Conservation (phyloP, 805 yeast species). For the Torulaspora gathmanii region DNA sequence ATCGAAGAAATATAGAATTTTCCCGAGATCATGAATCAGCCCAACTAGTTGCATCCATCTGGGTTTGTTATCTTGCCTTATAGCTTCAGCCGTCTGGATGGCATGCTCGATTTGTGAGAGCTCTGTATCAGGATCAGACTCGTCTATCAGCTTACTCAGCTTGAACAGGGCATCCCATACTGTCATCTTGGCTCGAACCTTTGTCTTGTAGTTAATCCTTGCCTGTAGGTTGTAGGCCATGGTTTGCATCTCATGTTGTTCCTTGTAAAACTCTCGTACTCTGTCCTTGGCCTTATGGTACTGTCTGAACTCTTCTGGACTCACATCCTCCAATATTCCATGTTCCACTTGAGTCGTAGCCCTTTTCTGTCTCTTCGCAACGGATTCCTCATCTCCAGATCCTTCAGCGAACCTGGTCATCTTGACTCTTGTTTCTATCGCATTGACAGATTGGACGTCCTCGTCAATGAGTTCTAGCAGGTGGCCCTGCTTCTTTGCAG, state of each 20-base stretch:
- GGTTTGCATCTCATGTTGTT: conserved; percentile 65
- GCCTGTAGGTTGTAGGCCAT: conserved; percentile 71
- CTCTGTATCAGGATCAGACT: conserved; percentile 72
- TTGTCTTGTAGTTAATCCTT: conserved; percentile 63
- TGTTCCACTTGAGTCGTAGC: conserved; percentile 1
- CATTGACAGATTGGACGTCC: conserved; percentile 41
- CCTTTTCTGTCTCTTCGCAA: conserved; percentile 8
- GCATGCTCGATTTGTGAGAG: conserved; percentile 73
- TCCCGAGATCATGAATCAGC: conserved; percentile 66
- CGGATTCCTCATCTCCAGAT: conserved; percentile 1
- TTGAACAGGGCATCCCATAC: conserved; percentile 67
- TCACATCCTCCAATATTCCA: conserved; percentile 20
- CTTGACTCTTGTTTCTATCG: conserved; percentile 30
- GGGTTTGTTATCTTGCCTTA: conserved; percentile 60
- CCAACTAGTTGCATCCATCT: conserved; percentile 76
- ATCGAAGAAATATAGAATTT: conserved; percentile 61
- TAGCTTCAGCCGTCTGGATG: conserved; percentile 70
- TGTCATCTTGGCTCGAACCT: conserved; percentile 60
- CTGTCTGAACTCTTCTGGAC: conserved; percentile 48
- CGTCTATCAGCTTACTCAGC: conserved; percentile 59
- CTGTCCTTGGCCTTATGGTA: conserved; percentile 66
- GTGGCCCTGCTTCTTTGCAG: conserved; percentile 25
- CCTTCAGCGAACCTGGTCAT: conserved; percentile 1
- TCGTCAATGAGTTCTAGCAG: conserved; percentile 42
- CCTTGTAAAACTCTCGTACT: conserved; percentile 60